Percentiles rank a stretch among this genome's conserved stretches.
These are phyloP conservation scores for Penicillium malachiteum DNA, from an alignment of 495 filamentous ascomycete genomes.

Conservation along the genomic window DNA sequence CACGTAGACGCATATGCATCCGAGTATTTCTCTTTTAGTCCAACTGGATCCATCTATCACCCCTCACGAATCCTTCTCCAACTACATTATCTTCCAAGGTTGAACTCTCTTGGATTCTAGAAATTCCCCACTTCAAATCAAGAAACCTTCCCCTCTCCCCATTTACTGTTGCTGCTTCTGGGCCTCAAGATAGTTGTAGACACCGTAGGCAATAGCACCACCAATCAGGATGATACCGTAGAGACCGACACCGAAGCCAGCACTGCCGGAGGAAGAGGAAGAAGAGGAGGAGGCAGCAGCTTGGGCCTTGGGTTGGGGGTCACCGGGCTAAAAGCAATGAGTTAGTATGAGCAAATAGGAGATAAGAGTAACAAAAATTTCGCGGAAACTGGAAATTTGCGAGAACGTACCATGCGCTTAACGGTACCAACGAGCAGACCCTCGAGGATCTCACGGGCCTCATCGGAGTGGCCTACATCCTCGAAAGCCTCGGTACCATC, in stretches of 20 bases:
- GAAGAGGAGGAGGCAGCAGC: conserved; percentile 47
- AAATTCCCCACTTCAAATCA: not conserved
- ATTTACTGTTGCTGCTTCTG: conserved; percentile 35
- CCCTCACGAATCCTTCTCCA: not conserved
- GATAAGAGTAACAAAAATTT: not conserved
- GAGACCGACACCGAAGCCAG: conserved; percentile 71
- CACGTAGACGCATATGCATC: not conserved
- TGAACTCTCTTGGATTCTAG: not conserved
- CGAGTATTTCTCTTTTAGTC: conserved; percentile 7
- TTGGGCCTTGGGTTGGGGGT: conserved; percentile 73
- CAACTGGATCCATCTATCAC: not conserved
- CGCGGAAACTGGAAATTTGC: not conserved
- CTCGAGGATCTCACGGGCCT: conserved; percentile 91
- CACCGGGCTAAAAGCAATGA: conserved; percentile 62
- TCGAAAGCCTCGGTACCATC: conserved; percentile 98
- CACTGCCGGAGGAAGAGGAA: conserved; percentile 40
- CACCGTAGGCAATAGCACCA: conserved; percentile 72
- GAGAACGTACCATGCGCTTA: conserved; percentile 74
- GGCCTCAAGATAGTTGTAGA: conserved; percentile 83
- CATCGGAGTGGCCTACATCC: conserved; percentile 98
- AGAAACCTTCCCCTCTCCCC: not conserved
- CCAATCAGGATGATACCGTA: conserved; percentile 83
- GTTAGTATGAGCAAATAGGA: not conserved
- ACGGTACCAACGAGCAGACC: conserved; percentile 75
- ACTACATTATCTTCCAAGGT: not conserved